Conservation (phyloP, 139 green algal genomes). For the Chlorella sp. region DNA sequence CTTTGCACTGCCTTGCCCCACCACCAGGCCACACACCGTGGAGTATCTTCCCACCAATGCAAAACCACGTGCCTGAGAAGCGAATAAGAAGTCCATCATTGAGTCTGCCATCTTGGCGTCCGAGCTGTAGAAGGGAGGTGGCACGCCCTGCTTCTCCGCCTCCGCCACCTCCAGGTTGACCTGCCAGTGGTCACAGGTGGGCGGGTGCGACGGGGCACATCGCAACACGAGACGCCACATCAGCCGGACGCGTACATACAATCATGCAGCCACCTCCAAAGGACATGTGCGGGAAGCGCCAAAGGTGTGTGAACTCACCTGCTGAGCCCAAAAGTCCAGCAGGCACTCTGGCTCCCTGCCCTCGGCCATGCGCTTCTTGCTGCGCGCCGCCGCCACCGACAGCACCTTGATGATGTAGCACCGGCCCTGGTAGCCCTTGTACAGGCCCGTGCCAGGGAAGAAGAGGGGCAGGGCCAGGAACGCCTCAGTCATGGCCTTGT, state of each 20-base stretch:
- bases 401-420: slow-evolving; percentile 42
- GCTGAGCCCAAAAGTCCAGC: slow-evolving; percentile 60
- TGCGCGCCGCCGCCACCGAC: slow-evolving; percentile 37
- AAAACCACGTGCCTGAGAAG: slow-evolving; percentile 45
- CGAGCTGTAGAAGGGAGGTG: slow-evolving; percentile 44
- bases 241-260: too few relatives aligned
- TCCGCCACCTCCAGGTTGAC: slow-evolving; percentile 40
- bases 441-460: slow-evolving; percentile 77
- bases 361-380: slow-evolving; percentile 48
- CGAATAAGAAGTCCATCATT: slow-evolving; percentile 87
- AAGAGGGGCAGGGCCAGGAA: slow-evolving; percentile 77
- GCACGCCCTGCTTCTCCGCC: slow-evolving; percentile 45
- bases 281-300: too few relatives aligned
- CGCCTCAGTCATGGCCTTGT: slow-evolving; percentile 69
- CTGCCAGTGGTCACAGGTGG: too few relatives aligned
- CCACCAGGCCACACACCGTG: too few relatives aligned
- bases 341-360: slow-evolving; percentile 65
- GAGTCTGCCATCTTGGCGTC: slow-evolving; percentile 65
- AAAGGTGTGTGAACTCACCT: too few relatives aligned
- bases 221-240: too few relatives aligned
- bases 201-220: too few relatives aligned
- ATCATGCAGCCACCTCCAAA: too few relatives aligned
- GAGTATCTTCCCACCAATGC: too few relatives aligned
- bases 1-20: too few relatives aligned
- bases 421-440: slow-evolving; percentile 49